These are phyloP conservation scores for Ophiostoma piceae DNA, from an alignment of 2,329 filamentous ascomycete genomes.

Conservation along the genomic window DNA sequence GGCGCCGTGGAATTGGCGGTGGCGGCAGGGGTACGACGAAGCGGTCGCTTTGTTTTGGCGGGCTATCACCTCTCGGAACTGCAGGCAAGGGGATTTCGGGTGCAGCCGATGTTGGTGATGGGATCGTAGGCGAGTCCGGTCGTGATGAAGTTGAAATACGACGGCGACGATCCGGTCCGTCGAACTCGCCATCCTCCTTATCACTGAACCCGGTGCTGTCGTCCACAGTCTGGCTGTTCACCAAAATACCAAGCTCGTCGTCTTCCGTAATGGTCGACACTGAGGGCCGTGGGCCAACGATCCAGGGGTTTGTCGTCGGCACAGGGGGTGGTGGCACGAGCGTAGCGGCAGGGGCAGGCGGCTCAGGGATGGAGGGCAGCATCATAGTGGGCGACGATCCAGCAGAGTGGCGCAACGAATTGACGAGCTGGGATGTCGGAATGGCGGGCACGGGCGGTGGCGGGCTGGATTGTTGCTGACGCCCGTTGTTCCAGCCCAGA, in stretches of 20 bases:
- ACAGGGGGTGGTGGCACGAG: slow-evolving; percentile 20
- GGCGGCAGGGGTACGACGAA: slow-evolving; percentile 7
- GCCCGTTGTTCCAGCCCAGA: slow-evolving; percentile 26
- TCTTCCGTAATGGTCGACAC: slow-evolving; percentile 26
- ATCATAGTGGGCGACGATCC: slow-evolving; percentile 7
- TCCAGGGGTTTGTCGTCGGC: slow-evolving; percentile 28
- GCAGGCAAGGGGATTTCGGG: neutral
- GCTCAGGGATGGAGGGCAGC: slow-evolving; percentile 18
- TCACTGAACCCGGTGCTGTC: neutral
- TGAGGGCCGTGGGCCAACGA: slow-evolving; percentile 24
- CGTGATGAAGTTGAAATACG: slow-evolving; percentile 22
- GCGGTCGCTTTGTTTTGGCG: neutral
- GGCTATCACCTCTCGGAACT: neutral
- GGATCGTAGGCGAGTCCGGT: slow-evolving; percentile 28
- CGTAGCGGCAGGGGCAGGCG: slow-evolving; percentile 22
- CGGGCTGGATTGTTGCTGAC: neutral
- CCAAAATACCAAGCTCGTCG: slow-evolving; percentile 17
- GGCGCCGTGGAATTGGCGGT: slow-evolving; percentile 13
- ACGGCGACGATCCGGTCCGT: slow-evolving; percentile 23
- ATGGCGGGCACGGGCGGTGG: slow-evolving; percentile 2
- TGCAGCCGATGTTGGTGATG: slow-evolving; percentile 12
- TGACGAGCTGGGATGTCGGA: neutral
- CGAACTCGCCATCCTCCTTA: neutral
- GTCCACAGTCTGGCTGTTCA: neutral
- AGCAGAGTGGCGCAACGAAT: slow-evolving; percentile 12